Base-by-base conservation (phyloP, 352 stramenopile species). In the Pythium insidiosum region DNA sequence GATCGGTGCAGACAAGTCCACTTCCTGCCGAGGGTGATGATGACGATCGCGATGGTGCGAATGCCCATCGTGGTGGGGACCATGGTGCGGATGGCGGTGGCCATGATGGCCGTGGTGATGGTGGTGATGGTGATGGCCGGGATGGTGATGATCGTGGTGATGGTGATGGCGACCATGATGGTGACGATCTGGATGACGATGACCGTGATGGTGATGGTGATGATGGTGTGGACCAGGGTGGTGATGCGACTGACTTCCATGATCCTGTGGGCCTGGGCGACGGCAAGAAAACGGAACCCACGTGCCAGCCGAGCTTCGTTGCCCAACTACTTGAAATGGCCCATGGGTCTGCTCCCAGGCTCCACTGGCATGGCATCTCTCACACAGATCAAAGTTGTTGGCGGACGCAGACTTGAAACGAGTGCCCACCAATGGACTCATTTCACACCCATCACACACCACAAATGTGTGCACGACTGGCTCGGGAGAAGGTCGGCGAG, bases 351-450 rank as follows among this genome's bases (percentile, higher is more conserved):
- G 38, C 3, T 34, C 63, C 66, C 65, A 86, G 28, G 59, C 54
- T 13, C 63, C 63, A 16, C 54, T 76, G 0, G 43, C 49, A 24
- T 85, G 63, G 51, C 81, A 94, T 7, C 36, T 53, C 43, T 73
- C 61, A 46, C 79, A 94, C 30, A 95, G 38, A 34, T 95, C 81
- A 49, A 93, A 94, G 53, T 93, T 59, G 2, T 60, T 37, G 6
- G 66, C 58, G 22, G 84, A 63, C n/a, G 80, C 43, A 16, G 73
- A 84, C 66, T 94, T 94, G 75, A 84, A 95, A 35, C 77, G 81
- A 5, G 72, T 56, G 13, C 79, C 79, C 23, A 75, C 36, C 3
- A 91, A 50, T 5, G 75, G 73, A 2, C 22, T 43, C 63, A 73
- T 70, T 18, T 78, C 48, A 46, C 79, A 73, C 6, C 60, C 54